These are phyloP conservation scores for Conoideocrella luteorostrata DNA, from an alignment of 2,329 filamentous ascomycete species.

Conservation along the genomic window DNA sequence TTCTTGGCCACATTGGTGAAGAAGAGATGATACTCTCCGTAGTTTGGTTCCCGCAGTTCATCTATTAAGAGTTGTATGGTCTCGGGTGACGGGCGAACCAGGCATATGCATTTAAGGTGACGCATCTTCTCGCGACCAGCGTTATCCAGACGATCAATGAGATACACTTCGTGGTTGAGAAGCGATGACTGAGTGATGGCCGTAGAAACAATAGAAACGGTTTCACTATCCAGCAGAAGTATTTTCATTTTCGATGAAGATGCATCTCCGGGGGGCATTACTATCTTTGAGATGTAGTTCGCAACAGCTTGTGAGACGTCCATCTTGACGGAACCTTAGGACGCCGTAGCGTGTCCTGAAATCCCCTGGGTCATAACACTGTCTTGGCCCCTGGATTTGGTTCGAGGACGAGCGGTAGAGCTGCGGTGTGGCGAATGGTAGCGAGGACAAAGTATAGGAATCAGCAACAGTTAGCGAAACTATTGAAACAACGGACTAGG, in stretches of 20 bases:
- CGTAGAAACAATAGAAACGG: conserved; percentile 87
- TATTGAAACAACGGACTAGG: too few species aligned
- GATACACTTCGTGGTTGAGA: conserved; percentile 93
- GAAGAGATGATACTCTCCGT: conserved; percentile 94
- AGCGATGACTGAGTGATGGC: conserved; percentile 93
- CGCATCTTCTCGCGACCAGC: conserved; percentile 91
- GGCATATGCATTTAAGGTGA: conserved; percentile 87
- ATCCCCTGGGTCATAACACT: not conserved
- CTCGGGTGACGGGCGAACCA: conserved; percentile 84
- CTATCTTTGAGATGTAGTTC: conserved; percentile 94
- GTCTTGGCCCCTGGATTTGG: not conserved
- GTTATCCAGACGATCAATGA: conserved; percentile 94
- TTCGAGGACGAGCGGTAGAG: too few species aligned
- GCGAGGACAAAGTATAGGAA: too few species aligned
- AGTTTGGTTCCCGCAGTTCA: conserved; percentile 91
- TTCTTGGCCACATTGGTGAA: conserved; percentile 98
- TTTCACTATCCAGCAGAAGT: conserved; percentile 85
- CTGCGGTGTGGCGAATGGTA: too few species aligned
- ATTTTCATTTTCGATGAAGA: conserved; percentile 96
- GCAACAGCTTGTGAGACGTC: conserved; percentile 89
- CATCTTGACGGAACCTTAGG: conserved; percentile 47
- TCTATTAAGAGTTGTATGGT: conserved; percentile 93
- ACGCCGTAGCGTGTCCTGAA: not conserved
- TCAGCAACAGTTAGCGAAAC: too few species aligned
- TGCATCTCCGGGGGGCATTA: conserved; percentile 65